Conservation (phyloP, 108 stramenopile genomes). For the Schizochytrium sp. region DNA sequence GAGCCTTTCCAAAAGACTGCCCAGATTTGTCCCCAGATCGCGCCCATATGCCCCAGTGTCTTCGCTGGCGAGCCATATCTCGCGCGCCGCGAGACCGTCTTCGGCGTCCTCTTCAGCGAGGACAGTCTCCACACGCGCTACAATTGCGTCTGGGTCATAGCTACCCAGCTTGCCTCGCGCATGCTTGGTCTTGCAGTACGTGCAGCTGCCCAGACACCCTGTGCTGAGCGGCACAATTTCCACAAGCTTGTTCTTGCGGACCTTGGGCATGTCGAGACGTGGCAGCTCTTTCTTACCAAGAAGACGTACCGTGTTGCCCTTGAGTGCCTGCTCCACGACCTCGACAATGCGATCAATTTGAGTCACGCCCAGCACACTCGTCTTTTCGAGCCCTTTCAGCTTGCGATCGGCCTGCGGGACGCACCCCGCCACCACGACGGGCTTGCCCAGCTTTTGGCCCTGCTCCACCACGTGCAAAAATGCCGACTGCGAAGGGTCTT, state of each 20-base stretch:
- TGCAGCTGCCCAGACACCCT: constrained; percentile 45
- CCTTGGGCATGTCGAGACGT: constrained; percentile 43
- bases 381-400: constrained; percentile 15
- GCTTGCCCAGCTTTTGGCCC: background rate
- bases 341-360: constrained; percentile 44
- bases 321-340: constrained; percentile 32
- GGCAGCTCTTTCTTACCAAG: constrained; percentile 28
- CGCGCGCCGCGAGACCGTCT: background rate
- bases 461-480: constrained; percentile 27
- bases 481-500: constrained; percentile 35
- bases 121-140: constrained; percentile 33
- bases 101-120: background rate
- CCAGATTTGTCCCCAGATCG: constrained; percentile 29
- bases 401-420: constrained; percentile 42
- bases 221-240: constrained; percentile 48
- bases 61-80: constrained; percentile 45
- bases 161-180: constrained; percentile 42
- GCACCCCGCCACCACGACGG: constrained; percentile 42
- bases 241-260: constrained; percentile 34
- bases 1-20: background rate
- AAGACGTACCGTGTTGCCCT: constrained; percentile 30
- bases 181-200: constrained; percentile 50
- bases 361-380: constrained; percentile 28
- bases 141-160: constrained; percentile 30
- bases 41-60: constrained; percentile 49